Conservation (phyloP, 768 basidiomycete species). For the Xanthoconium purpureum region DNA sequence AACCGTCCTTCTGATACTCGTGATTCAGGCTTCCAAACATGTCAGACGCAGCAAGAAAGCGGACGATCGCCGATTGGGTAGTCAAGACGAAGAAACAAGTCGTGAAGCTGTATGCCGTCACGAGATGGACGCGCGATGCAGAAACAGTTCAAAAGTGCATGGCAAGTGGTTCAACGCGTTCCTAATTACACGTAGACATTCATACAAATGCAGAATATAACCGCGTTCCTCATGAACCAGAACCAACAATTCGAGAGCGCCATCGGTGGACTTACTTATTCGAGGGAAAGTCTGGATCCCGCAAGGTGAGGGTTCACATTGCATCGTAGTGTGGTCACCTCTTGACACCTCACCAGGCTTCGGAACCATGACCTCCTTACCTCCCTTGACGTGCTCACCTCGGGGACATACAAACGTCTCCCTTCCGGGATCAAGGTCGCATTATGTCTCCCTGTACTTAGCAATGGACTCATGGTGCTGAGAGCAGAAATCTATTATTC, state of each 20-base stretch:
- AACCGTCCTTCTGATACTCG: constrained; percentile 1
- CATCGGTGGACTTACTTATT: constrained; percentile 58
- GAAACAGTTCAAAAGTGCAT: constrained; percentile 84
- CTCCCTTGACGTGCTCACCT: constrained; percentile 84
- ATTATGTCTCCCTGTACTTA: constrained; percentile 13
- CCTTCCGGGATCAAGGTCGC: constrained; percentile 77
- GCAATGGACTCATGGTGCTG: constrained; percentile 20
- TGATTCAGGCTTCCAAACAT: constrained; percentile 66
- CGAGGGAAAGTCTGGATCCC: constrained; percentile 67
- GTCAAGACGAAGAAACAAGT: constrained; percentile 89
- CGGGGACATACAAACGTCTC: constrained; percentile 81
- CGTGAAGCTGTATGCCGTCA: constrained; percentile 82
- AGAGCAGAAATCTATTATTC: constrained; percentile 65
- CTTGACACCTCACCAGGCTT: constrained; percentile 45
- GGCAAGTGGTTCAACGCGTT: constrained; percentile 38
- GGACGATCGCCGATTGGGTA: constrained; percentile 82
- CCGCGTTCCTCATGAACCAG: constrained; percentile 81
- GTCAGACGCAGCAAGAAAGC: constrained; percentile 78
- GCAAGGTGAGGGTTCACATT: constrained; percentile 55
- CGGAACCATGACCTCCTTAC: constrained; percentile 93
- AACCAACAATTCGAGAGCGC: constrained; percentile 79
- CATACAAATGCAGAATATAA: constrained; percentile 62
- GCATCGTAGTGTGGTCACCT: background rate
- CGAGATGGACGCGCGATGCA: constrained; percentile 85
- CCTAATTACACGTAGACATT: background rate